Conservation (phyloP, 2,329 filamentous ascomycete species). For the Penicillium sp. region DNA sequence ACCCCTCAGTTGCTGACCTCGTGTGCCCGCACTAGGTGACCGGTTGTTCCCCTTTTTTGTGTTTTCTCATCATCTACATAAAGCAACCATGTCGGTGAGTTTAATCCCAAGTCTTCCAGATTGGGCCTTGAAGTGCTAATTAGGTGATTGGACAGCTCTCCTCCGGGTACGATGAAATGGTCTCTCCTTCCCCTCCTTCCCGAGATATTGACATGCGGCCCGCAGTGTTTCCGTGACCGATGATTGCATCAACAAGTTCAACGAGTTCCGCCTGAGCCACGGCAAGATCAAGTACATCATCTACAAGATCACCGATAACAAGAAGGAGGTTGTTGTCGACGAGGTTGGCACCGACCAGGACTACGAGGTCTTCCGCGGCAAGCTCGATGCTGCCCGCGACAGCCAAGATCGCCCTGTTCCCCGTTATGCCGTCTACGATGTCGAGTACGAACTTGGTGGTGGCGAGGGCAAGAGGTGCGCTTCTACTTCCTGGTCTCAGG, state of each 20-base stretch:
- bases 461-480: slow-evolving; percentile 50
- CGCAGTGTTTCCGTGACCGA: slow-evolving; percentile 47
- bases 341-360: slow-evolving; percentile 45
- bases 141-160: slow-evolving; percentile 29
- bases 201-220: slow-evolving; percentile 21
- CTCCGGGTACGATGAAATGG: slow-evolving; percentile 31
- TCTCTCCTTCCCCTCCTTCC: slow-evolving; percentile 5
- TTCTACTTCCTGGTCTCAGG: background rate
- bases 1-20: slow-evolving; percentile 29
- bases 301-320: slow-evolving; percentile 52
- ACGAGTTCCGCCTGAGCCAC: slow-evolving; percentile 48
- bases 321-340: slow-evolving; percentile 51
- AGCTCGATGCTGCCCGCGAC: slow-evolving; percentile 45
- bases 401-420: slow-evolving; percentile 45
- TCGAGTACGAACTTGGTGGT: slow-evolving; percentile 48
- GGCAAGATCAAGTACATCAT: slow-evolving; percentile 51
- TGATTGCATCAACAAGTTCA: slow-evolving; percentile 48
- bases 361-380: slow-evolving; percentile 49
- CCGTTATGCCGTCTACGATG: slow-evolving; percentile 52
- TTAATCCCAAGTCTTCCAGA: slow-evolving; percentile 1
- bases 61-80: slow-evolving; percentile 21
- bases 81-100: slow-evolving; percentile 38
- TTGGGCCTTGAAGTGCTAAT: slow-evolving; percentile 5
- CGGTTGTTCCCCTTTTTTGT: slow-evolving; percentile 21
- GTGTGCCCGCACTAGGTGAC: slow-evolving; percentile 28